A percentile compares a stretch with the other conserved stretches of the same genome.
Conservation (phyloP, 2,329 filamentous ascomycete species). For the Cordyceps pruinosa region DNA sequence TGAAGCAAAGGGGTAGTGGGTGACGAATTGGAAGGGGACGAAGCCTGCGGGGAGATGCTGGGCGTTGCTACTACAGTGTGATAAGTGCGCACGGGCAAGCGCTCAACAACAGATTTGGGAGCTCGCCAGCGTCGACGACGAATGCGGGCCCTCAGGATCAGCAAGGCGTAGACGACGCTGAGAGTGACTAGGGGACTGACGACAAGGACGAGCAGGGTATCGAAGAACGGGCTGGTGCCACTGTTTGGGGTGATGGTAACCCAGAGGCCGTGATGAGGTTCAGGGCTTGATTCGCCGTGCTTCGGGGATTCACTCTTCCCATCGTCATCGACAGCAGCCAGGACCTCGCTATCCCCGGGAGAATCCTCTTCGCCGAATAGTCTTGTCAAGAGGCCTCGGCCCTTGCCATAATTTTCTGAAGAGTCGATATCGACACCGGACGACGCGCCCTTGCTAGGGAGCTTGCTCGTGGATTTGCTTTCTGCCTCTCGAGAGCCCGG, state of each 20-base stretch:
- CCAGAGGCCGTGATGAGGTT: slow-evolving; percentile 69
- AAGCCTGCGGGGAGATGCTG: slow-evolving; percentile 44
- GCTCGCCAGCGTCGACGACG: slow-evolving; percentile 87
- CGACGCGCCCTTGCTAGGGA: background rate
- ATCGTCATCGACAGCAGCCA: slow-evolving; percentile 18
- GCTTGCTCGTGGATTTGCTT: slow-evolving; percentile 11
- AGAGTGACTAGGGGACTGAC: slow-evolving; percentile 88
- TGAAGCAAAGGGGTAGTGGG: slow-evolving; percentile 77
- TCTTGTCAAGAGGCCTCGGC: slow-evolving; percentile 37
- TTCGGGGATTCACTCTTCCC: slow-evolving; percentile 18
- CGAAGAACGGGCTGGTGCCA: slow-evolving; percentile 87
- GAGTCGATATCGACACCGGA: background rate
- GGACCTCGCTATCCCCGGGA: slow-evolving; percentile 8
- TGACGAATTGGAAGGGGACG: slow-evolving; percentile 59
- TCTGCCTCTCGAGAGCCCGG: slow-evolving; percentile 2
- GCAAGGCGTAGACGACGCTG: slow-evolving; percentile 83
- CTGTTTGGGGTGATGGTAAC: slow-evolving; percentile 91
- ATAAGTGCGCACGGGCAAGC: slow-evolving; percentile 90
- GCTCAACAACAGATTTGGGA: slow-evolving; percentile 93
- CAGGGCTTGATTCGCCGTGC: slow-evolving; percentile 18
- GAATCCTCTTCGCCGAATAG: slow-evolving; percentile 40
- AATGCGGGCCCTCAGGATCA: slow-evolving; percentile 82
- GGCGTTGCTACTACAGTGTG: slow-evolving; percentile 69
- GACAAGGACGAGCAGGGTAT: slow-evolving; percentile 93
- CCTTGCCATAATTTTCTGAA: slow-evolving; percentile 16